Percentiles rank a stretch among this genome's conserved stretches.
phyloP scores from a whole-genome alignment of 2,329 filamentous ascomycete genomes.

The Fusarium pininemorale region DNA sequence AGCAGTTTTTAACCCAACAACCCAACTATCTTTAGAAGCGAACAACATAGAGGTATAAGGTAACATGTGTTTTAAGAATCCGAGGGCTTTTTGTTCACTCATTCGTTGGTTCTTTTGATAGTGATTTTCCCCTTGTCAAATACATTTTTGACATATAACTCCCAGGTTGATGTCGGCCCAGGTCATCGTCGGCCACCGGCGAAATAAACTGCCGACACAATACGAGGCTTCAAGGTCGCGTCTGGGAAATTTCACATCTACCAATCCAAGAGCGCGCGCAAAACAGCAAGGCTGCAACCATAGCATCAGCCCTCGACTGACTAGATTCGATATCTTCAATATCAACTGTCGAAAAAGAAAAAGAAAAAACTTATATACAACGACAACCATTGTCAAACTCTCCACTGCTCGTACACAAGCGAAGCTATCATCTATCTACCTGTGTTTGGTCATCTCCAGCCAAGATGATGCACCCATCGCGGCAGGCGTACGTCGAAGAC shows the following conservation, averaged over 20 bases:
- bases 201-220: conserved; percentile 41
- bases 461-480: conserved; percentile 82
- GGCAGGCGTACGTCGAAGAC: conserved; percentile 95
- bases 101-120: not conserved
- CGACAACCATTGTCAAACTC: not conserved
- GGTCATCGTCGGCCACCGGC: conserved; percentile 30
- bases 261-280: conserved; percentile 28
- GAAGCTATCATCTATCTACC: not conserved
- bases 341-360: not conserved
- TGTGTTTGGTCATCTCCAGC: not conserved
- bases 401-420: not conserved
- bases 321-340: not conserved
- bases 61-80: not conserved
- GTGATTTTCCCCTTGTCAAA: not conserved
- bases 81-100: not conserved
- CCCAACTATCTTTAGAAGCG: not conserved
- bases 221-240: conserved; percentile 18
- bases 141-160: not conserved
- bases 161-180: not conserved
- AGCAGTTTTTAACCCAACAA: not conserved
- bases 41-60: not conserved
- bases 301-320: not conserved
- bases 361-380: no score
- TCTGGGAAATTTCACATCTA: conserved; percentile 38
- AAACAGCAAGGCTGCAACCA: conserved; percentile 18